Conservation (phyloP, 768 basidiomycete species). For the Dendrothele bispora region DNA sequence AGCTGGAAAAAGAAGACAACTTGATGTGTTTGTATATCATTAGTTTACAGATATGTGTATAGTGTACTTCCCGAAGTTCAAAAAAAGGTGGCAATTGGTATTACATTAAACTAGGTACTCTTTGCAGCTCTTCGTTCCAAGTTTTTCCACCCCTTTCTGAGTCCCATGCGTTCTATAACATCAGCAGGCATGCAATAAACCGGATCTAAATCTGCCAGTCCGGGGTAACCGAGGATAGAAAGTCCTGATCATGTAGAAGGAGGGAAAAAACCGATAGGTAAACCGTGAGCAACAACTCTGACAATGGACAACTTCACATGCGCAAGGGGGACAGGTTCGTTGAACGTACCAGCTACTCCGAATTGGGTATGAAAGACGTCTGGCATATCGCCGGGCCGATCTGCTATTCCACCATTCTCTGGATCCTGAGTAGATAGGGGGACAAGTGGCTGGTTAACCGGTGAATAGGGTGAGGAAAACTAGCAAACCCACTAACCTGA, state of each 20-base stretch:
- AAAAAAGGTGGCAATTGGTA: too few relatives aligned
- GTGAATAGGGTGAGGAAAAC: not conserved
- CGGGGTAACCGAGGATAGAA: slow-evolving; percentile 85
- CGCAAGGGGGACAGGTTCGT: slow-evolving; percentile 3
- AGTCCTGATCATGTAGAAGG: slow-evolving; percentile 51
- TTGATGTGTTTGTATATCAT: too few relatives aligned
- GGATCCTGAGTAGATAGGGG: slow-evolving; percentile 56
- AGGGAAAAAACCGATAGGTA: not conserved
- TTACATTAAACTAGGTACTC: too few relatives aligned
- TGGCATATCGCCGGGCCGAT: slow-evolving; percentile 88
- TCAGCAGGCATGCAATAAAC: slow-evolving; percentile 93
- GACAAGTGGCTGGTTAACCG: slow-evolving; percentile 2
- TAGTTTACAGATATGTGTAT: too few relatives aligned
- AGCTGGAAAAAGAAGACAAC: too few relatives aligned
- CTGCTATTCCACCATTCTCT: slow-evolving; percentile 91
- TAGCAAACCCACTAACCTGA: slow-evolving; percentile 53
- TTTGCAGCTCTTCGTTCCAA: slow-evolving; percentile 39
- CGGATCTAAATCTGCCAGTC: slow-evolving; percentile 84
- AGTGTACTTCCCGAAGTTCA: too few relatives aligned
- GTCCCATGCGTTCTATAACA: slow-evolving; percentile 67
- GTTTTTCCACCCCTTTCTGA: slow-evolving; percentile 66
- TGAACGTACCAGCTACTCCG: slow-evolving; percentile 72
- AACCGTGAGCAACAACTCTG: not conserved
- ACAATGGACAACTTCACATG: not conserved
- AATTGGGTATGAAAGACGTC: slow-evolving; percentile 99